These are phyloP conservation scores for Ganoderma meredithae DNA, from an alignment of 1,284 basidiomycete genomes.

Conservation along the genomic window DNA sequence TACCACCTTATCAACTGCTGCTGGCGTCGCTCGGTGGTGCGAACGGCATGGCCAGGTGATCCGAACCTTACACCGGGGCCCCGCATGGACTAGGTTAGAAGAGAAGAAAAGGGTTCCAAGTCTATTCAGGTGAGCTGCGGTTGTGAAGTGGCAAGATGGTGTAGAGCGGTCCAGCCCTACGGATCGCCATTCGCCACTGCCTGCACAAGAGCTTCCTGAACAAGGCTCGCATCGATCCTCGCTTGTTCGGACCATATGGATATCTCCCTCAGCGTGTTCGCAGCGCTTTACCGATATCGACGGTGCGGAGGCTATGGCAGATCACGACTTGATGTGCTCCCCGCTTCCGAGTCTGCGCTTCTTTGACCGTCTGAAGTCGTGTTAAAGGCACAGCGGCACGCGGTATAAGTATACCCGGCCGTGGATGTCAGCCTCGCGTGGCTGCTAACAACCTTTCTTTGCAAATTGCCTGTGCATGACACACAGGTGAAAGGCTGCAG, in stretches of 20 bases:
- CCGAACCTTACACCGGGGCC: not conserved
- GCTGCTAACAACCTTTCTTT: not conserved
- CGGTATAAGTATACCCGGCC: not conserved
- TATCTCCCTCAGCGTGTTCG: not conserved
- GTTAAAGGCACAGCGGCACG: not conserved
- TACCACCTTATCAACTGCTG: not conserved
- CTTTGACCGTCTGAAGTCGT: not conserved
- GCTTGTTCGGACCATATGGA: constrained; percentile 14
- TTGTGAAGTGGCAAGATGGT: not conserved
- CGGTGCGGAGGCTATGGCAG: not conserved
- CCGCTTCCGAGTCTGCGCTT: not conserved
- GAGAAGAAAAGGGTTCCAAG: not conserved
- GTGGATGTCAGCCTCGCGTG: not conserved
- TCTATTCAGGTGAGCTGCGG: constrained; percentile 9
- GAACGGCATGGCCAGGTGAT: constrained; percentile 1
- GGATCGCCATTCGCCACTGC: constrained; percentile 2
- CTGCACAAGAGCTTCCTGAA: constrained; percentile 4
- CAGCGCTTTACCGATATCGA: not conserved
- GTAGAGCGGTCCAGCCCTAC: not conserved
- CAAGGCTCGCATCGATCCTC: constrained; percentile 13
- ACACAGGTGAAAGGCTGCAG: not conserved
- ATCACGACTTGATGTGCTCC: not conserved
- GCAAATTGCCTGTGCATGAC: not conserved
- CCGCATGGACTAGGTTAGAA: not conserved
- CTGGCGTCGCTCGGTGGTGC: not conserved